These are phyloP conservation scores for Arachnopeziza araneosa DNA, from an alignment of 2,329 filamentous ascomycete genomes.

Conservation along the genomic window DNA sequence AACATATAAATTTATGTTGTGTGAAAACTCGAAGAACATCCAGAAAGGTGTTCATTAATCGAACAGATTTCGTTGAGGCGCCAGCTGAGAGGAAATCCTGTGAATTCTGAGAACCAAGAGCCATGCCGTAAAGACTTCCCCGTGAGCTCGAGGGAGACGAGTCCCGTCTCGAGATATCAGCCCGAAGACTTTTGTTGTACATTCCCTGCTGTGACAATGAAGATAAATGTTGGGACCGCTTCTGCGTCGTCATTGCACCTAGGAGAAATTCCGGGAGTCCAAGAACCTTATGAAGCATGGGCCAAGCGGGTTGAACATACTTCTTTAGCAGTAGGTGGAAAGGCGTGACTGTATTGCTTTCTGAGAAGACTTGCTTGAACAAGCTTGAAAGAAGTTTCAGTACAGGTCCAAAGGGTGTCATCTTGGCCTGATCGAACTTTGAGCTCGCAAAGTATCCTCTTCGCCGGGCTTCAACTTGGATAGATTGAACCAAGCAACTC, in stretches of 20 bases:
- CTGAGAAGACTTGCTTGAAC: constrained; percentile 63
- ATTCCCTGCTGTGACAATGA: constrained; percentile 5
- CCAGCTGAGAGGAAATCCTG: constrained; percentile 56
- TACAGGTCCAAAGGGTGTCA: constrained; percentile 56
- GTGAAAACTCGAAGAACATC: constrained; percentile 80
- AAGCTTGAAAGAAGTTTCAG: constrained; percentile 58
- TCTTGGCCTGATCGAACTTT: constrained; percentile 58
- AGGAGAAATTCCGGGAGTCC: constrained; percentile 65
- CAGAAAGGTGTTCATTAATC: constrained; percentile 80
- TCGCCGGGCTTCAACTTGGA: constrained; percentile 55
- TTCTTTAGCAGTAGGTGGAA: constrained; percentile 58
- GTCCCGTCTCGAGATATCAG: constrained; percentile 19
- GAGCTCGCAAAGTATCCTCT: constrained; percentile 60
- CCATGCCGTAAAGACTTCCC: constrained; percentile 17
- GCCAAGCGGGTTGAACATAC: constrained; percentile 60
- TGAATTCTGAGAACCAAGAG: constrained; percentile 43
- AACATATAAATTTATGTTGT: constrained; percentile 77
- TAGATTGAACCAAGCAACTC: constrained; percentile 58
- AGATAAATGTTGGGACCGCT: constrained; percentile 20
- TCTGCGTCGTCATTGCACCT: constrained; percentile 20
- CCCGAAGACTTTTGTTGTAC: constrained; percentile 25
- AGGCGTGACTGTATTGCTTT: constrained; percentile 57
- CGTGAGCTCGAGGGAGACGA: constrained; percentile 21
- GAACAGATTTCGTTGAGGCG: constrained; percentile 57
- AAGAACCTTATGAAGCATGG: constrained; percentile 54